Conservation (phyloP, 2,329 filamentous ascomycete genomes). For the Eurotiales sp. region DNA sequence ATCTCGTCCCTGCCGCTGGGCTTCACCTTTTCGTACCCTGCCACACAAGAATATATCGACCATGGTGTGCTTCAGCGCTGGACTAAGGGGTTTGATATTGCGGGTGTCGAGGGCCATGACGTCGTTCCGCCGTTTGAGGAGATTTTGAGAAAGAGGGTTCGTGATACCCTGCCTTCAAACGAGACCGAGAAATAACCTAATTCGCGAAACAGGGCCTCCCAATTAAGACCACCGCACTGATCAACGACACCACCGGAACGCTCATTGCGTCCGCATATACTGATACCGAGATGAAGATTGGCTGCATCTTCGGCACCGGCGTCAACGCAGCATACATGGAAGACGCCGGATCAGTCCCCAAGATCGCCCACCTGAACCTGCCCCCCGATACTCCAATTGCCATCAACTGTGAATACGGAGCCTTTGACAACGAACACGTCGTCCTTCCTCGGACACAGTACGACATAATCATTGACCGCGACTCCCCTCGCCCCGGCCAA, state of each 20-base stretch:
- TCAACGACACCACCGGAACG: constrained; percentile 97
- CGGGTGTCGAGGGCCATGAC: constrained; percentile 84
- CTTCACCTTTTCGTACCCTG: constrained; percentile 95
- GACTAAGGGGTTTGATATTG: constrained; percentile 97
- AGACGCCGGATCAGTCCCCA: constrained; percentile 82
- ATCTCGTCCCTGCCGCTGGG: constrained; percentile 67
- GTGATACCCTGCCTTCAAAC: no score
- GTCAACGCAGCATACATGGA: constrained; percentile 99
- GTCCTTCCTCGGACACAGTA: constrained; percentile 82
- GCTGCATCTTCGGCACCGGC: constrained; percentile 96
- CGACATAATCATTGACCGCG: constrained; percentile 81
- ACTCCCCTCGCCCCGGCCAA: constrained; percentile 87
- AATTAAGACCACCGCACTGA: constrained; percentile 86
- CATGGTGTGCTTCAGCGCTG: constrained; percentile 89
- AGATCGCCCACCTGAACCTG: constrained; percentile 87
- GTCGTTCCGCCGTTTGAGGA: constrained; percentile 84
- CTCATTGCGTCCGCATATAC: constrained; percentile 96
- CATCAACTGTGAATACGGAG: constrained; percentile 97
- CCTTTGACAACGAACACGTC: constrained; percentile 90
- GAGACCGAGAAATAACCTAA: background rate
- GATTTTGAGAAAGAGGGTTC: constrained; percentile 66
- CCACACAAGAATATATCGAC: constrained; percentile 88
- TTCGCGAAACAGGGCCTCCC: constrained; percentile 67
- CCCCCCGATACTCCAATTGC: constrained; percentile 81
- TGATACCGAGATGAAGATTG: constrained; percentile 87